Evolutionary conservation across 1,139 yeast species (phyloP).

Genomic region (Meyerozyma guilliermondii): DNA sequence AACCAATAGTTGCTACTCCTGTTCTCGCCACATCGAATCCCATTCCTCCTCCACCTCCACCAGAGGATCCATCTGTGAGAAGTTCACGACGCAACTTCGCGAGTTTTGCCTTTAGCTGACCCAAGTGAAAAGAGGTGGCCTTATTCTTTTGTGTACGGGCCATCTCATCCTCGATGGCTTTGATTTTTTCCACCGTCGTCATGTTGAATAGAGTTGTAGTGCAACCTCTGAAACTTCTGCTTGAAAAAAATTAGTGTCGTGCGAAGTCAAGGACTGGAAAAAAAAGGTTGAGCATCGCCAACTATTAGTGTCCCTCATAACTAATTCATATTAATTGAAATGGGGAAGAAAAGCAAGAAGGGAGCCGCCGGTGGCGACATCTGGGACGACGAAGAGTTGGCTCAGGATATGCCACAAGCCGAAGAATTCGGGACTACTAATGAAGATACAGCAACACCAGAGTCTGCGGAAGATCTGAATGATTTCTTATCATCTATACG

Average conservation of each 20-base stretch:
- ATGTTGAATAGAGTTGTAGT: slow-evolving; percentile 31
- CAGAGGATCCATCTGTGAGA: slow-evolving; percentile 68
- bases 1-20: slow-evolving; percentile 95
- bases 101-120: slow-evolving; percentile 91
- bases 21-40: slow-evolving; percentile 98
- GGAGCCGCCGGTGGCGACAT: slow-evolving; percentile 56
- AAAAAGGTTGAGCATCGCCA: slow-evolving; percentile 5
- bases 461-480: slow-evolving; percentile 21
- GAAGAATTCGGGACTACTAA: slow-evolving; percentile 46
- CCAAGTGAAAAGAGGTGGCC: slow-evolving; percentile 94
- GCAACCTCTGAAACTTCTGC: slow-evolving; percentile 1
- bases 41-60: slow-evolving; percentile 85
- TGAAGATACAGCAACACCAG: slow-evolving; percentile 14
- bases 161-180: slow-evolving; percentile 93
- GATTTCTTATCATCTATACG: slow-evolving; percentile 83
- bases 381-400: slow-evolving; percentile 81
- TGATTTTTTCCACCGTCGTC: slow-evolving; percentile 86
- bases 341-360: slow-evolving; percentile 53
- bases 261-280: slow-evolving; percentile 6
- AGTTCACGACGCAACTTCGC: slow-evolving; percentile 93
- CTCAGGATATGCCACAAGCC: slow-evolving; percentile 50
- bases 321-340: slow-evolving; percentile 8
- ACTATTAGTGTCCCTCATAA: not conserved
- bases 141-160: slow-evolving; percentile 93
- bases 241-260: slow-evolving; percentile 6